A percentile compares a stretch with the other conserved stretches of the same genome.
Evolutionary conservation across 2,329 filamentous ascomycete genomes (phyloP).

Genomic region (Coleophoma eucalyptorum): DNA sequence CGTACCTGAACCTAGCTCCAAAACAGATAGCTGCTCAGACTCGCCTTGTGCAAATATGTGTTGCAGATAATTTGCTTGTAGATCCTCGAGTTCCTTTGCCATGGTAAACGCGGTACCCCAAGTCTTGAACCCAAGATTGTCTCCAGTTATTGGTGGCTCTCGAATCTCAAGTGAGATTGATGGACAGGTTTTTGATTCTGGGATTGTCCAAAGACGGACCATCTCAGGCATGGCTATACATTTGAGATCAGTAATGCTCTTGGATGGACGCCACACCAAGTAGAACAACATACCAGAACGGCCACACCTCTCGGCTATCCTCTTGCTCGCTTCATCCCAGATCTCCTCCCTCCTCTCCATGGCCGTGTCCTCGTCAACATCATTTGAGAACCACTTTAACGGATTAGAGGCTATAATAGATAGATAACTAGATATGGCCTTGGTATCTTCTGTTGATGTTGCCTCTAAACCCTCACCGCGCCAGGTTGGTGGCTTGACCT

Average conservation of each 20-base stretch:
- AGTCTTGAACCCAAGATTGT: conserved; percentile 88
- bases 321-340: conserved; percentile 75
- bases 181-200: conserved; percentile 31
- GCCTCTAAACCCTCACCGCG: conserved; percentile 35
- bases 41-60: not conserved
- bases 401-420: conserved; percentile 64
- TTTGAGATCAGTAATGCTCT: too few species aligned
- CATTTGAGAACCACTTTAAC: conserved; percentile 57
- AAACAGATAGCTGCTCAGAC: conserved; percentile 28
- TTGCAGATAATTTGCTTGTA: conserved; percentile 31
- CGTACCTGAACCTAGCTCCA: conserved; percentile 88
- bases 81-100: conserved; percentile 61
- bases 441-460: conserved; percentile 37
- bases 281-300: conserved; percentile 49
- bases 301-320: conserved; percentile 83
- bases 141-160: conserved; percentile 83
- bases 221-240: conserved; percentile 56
- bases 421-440: conserved; percentile 61
- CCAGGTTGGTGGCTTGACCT: conserved; percentile 67
- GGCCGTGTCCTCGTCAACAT: conserved; percentile 29
- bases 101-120: conserved; percentile 91
- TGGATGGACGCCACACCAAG: too few species aligned
- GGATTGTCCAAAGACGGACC: conserved; percentile 56
- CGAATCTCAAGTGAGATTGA: conserved; percentile 68
- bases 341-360: conserved; percentile 64